These are phyloP conservation scores for Wickerhamiella dianesei DNA, from an alignment of 805 yeast genomes.

Conservation along the genomic window DNA sequence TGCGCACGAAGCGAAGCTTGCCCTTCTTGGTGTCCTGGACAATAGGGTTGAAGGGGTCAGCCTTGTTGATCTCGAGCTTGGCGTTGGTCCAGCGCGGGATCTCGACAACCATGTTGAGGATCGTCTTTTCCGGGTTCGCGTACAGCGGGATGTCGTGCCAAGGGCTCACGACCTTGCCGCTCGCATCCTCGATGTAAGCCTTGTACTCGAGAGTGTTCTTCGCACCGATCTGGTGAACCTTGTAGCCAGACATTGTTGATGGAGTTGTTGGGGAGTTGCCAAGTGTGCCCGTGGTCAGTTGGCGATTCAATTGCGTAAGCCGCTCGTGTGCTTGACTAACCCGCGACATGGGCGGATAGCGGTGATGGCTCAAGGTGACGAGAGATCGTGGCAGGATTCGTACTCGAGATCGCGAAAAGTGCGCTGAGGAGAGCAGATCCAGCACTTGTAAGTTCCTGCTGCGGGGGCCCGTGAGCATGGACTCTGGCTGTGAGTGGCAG, in stretches of 20 bases:
- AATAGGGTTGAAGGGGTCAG: conserved; percentile 75
- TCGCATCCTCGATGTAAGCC: conserved; percentile 63
- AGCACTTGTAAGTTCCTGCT: neutral
- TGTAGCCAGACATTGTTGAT: conserved; percentile 33
- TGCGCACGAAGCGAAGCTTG: conserved; percentile 86
- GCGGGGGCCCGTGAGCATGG: neutral
- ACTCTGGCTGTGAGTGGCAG: neutral
- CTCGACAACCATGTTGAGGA: conserved; percentile 85
- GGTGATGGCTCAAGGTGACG: too few relatives aligned
- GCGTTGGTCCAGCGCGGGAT: conserved; percentile 99
- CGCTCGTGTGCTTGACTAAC: neutral
- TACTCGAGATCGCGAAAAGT: too few relatives aligned
- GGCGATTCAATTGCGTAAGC: conserved; percentile 19
- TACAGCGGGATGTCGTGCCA: conserved; percentile 90
- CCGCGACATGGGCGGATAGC: neutral
- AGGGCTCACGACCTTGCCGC: conserved; percentile 83
- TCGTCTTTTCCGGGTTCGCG: conserved; percentile 84
- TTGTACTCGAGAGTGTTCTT: conserved; percentile 90
- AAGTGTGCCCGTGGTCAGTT: conserved; percentile 28
- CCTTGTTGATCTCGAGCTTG: conserved; percentile 86
- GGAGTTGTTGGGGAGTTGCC: neutral
- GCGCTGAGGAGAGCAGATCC: too few relatives aligned
- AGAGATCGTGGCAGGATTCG: too few relatives aligned
- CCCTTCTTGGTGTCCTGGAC: conserved; percentile 97
- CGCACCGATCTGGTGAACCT: conserved; percentile 89